Percentiles rank a stretch among this genome's conserved stretches.
phyloP scores from a whole-genome alignment of 805 yeast genomes.

The Candida sakaeoensis region DNA sequence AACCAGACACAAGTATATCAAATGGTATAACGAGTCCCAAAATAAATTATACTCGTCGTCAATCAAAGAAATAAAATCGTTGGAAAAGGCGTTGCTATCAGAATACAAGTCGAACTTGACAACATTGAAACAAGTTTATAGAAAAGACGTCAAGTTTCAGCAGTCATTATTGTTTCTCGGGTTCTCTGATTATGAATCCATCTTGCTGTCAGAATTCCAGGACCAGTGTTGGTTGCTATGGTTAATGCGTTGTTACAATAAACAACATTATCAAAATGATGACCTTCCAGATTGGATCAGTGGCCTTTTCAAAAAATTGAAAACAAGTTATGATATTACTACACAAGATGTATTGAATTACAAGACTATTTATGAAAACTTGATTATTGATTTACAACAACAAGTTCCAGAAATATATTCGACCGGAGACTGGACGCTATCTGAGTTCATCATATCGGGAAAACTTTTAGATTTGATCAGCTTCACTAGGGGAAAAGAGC shows the following conservation, averaged over 20 bases:
- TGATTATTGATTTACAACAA: conserved; percentile 45
- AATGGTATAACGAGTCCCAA: conserved; percentile 48
- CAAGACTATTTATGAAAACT: conserved; percentile 48
- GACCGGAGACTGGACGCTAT: conserved; percentile 47
- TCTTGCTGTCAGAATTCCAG: conserved; percentile 45
- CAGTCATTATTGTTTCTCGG: conserved; percentile 59
- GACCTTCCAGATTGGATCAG: conserved; percentile 52
- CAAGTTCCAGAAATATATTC: conserved; percentile 57
- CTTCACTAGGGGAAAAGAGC: conserved; percentile 44
- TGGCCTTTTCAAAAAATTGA: conserved; percentile 34
- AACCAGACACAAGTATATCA: conserved; percentile 21
- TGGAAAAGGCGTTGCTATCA: conserved; percentile 44
- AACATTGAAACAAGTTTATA: conserved; percentile 56
- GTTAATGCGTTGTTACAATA: conserved; percentile 57
- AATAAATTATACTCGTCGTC: conserved; percentile 41
- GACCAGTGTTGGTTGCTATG: conserved; percentile 61
- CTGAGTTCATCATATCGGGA: conserved; percentile 48
- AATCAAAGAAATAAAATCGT: conserved; percentile 40
- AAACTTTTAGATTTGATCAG: conserved; percentile 49
- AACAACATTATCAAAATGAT: conserved; percentile 31
- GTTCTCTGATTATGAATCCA: conserved; percentile 48
- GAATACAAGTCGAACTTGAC: conserved; percentile 42
- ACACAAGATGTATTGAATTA: conserved; percentile 55
- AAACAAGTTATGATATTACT: conserved; percentile 31
- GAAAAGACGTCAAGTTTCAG: conserved; percentile 50